Percentiles rank a stretch among this genome's conserved stretches.
phyloP scores from a whole-genome alignment of 495 filamentous ascomycete species.

The Aspergillus panamensis region DNA sequence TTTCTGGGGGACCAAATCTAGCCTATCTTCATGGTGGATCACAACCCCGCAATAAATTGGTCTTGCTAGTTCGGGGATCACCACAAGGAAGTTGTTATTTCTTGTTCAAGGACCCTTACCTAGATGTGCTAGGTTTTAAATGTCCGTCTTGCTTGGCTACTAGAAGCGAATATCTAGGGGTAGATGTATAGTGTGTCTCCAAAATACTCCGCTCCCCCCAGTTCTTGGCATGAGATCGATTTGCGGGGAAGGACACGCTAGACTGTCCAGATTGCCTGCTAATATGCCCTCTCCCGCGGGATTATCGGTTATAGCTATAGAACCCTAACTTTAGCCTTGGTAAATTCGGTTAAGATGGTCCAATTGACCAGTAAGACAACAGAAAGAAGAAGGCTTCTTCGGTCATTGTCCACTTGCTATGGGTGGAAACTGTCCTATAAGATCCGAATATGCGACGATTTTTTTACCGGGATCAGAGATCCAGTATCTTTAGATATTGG shows the following conservation, averaged over 20 bases:
- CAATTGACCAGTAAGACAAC: neutral
- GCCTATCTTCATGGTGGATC: no score
- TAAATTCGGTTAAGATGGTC: slow-evolving; percentile 6
- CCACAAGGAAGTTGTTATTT: no score
- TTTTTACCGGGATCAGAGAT: neutral
- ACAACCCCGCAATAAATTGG: no score
- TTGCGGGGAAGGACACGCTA: slow-evolving; percentile 15
- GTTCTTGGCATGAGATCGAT: slow-evolving; percentile 14
- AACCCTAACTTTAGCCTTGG: neutral
- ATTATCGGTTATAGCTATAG: slow-evolving; percentile 3
- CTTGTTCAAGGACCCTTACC: no score
- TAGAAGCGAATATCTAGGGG: no score
- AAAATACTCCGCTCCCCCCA: neutral
- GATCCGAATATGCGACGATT: neutral
- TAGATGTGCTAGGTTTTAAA: no score
- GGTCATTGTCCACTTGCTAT: neutral
- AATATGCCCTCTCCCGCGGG: slow-evolving; percentile 2
- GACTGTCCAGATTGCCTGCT: neutral
- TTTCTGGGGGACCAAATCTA: no score
- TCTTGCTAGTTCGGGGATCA: no score
- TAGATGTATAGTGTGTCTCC: neutral
- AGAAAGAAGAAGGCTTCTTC: slow-evolving; percentile 12
- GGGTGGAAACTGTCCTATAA: neutral
- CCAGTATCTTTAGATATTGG: neutral
- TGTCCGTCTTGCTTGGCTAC: no score